A percentile compares a stretch with the other conserved stretches of the same genome.
phyloP scores from a whole-genome alignment of 1,284 basidiomycete genomes.

The Malassezia sympodialis region DNA sequence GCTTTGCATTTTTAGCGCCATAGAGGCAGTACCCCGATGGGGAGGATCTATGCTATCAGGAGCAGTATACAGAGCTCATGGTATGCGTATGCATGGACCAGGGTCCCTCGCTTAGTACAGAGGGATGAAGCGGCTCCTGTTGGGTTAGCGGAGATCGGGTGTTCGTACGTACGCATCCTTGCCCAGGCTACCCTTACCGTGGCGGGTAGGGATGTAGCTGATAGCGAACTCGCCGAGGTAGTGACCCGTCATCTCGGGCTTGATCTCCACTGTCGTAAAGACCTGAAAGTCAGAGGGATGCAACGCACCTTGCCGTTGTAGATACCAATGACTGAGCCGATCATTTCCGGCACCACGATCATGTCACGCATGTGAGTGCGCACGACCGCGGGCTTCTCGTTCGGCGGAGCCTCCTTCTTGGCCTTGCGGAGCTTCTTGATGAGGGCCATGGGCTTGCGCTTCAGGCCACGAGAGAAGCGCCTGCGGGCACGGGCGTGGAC shows the following conservation, averaged over 20 bases:
- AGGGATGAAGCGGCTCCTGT: conserved; percentile 20
- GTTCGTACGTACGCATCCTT: conserved; percentile 18
- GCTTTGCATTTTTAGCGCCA: not conserved
- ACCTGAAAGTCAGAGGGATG: conserved; percentile 4
- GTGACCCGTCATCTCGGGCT: conserved; percentile 99
- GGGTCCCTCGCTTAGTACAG: conserved; percentile 16
- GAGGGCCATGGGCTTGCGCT: conserved; percentile 94
- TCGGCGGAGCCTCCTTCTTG: conserved; percentile 95
- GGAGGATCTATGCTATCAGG: conserved; percentile 9
- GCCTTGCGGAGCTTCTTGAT: conserved; percentile 99
- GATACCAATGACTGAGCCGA: conserved; percentile 58
- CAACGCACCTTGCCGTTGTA: conserved; percentile 88
- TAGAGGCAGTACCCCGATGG: not conserved
- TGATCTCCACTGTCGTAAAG: conserved; percentile 58
- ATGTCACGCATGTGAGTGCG: conserved; percentile 99
- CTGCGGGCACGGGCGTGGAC: conserved; percentile 97
- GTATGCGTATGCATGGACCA: conserved; percentile 3
- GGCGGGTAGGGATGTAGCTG: conserved; percentile 96
- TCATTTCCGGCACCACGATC: conserved; percentile 99
- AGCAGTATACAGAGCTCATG: not conserved
- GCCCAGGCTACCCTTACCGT: conserved; percentile 55
- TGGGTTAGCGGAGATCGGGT: conserved; percentile 3
- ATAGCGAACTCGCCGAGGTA: conserved; percentile 74
- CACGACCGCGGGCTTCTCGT: conserved; percentile 95
- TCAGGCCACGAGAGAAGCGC: conserved; percentile 97